These are phyloP conservation scores for Phytophthora pluvialis DNA, from an alignment of 352 stramenopile genomes.

Conservation along the genomic window DNA sequence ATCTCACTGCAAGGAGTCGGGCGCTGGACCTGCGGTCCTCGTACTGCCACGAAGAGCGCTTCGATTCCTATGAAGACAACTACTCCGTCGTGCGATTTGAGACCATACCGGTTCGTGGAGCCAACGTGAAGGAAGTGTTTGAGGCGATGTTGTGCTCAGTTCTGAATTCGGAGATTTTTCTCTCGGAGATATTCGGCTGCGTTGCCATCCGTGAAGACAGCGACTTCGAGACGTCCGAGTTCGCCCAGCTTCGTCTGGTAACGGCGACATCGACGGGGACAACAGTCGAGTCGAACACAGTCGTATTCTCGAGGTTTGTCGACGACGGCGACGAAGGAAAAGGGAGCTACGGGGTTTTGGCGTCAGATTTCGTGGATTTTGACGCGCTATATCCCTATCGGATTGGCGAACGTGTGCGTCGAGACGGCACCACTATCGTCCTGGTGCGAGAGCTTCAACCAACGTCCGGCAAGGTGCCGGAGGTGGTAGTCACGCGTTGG, in stretches of 20 bases:
- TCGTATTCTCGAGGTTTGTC: conserved; percentile 24
- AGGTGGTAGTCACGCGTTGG: conserved; percentile 33
- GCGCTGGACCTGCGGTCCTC: conserved; percentile 22
- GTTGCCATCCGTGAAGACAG: conserved; percentile 57
- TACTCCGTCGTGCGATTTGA: conserved; percentile 50
- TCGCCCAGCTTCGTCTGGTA: conserved; percentile 48
- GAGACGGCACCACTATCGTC: conserved; percentile 38
- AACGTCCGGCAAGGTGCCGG: background rate
- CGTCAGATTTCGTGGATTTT: conserved; percentile 39
- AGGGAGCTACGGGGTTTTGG: conserved; percentile 19
- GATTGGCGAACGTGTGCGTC: conserved; percentile 27
- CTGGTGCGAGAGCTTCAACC: background rate
- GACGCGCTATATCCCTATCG: conserved; percentile 52
- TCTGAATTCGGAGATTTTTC: conserved; percentile 56
- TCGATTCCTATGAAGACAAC: conserved; percentile 38
- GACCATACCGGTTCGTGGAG: conserved; percentile 36
- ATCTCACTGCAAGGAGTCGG: conserved; percentile 28
- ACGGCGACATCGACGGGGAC: conserved; percentile 19
- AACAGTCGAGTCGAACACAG: conserved; percentile 27
- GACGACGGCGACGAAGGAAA: background rate
- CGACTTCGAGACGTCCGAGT: conserved; percentile 46
- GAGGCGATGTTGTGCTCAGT: conserved; percentile 43
- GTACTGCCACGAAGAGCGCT: conserved; percentile 41
- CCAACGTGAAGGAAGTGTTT: conserved; percentile 39
- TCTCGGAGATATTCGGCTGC: conserved; percentile 52